Conservation (phyloP, 2,329 filamentous ascomycete genomes). For the Fusarium sp. region DNA sequence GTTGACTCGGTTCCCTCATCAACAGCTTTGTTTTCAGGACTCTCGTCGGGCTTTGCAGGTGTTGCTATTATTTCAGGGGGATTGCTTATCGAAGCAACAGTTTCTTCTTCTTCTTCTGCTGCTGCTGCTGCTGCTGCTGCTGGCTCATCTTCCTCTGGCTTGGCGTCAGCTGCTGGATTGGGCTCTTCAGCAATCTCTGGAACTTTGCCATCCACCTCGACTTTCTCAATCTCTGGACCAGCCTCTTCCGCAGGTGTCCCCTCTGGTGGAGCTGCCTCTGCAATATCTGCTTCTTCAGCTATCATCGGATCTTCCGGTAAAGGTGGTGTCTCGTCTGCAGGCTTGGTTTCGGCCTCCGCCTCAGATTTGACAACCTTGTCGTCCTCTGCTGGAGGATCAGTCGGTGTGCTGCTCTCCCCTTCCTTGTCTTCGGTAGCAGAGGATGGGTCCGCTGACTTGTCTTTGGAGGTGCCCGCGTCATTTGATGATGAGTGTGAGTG, state of each 20-base stretch:
- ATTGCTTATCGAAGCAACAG: neutral
- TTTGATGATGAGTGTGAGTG: slow-evolving; percentile 31
- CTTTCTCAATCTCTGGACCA: slow-evolving; percentile 2
- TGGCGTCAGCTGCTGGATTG: slow-evolving; percentile 1
- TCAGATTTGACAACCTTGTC: slow-evolving; percentile 10
- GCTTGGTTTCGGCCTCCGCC: slow-evolving; percentile 9
- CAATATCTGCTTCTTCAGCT: neutral
- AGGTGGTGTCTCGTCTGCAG: neutral
- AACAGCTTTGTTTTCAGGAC: neutral
- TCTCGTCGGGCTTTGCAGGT: slow-evolving; percentile 5
- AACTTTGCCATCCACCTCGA: slow-evolving; percentile 9
- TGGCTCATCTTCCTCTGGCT: slow-evolving; percentile 2
- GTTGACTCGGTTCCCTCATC: neutral
- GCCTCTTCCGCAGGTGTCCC: neutral
- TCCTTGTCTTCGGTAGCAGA: slow-evolving; percentile 7
- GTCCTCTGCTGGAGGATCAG: slow-evolving; percentile 9
- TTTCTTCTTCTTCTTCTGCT: neutral
- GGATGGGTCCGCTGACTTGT: slow-evolving; percentile 1
- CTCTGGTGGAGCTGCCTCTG: neutral
- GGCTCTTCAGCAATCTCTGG: neutral
- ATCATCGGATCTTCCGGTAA: slow-evolving; percentile 2
- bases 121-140: no score
- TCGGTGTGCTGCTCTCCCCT: slow-evolving; percentile 3
- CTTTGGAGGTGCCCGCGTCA: slow-evolving; percentile 5
- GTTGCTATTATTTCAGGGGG: neutral